Percentiles rank a stretch among this genome's conserved stretches.
Evolutionary conservation across 257 asterid species (phyloP).

Genomic region (Coffea canephora): DNA sequence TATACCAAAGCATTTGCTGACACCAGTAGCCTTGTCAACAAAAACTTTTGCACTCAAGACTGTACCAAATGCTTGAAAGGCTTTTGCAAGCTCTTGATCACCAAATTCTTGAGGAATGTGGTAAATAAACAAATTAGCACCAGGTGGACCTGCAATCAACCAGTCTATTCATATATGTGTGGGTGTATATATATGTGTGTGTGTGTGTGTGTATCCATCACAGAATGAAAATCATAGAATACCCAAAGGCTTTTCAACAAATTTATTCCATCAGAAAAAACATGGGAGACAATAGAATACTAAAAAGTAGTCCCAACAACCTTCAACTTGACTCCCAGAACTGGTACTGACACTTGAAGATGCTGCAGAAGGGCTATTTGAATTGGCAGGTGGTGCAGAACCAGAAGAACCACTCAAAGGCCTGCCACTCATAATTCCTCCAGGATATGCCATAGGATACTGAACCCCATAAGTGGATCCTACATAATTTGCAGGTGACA

Average conservation of each 20-base stretch:
- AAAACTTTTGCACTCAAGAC: conserved; percentile 91
- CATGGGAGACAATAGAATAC: conserved; percentile 13
- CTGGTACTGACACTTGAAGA: conserved; percentile 77
- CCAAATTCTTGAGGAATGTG: conserved; percentile 96
- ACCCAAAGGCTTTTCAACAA: not conserved
- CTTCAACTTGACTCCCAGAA: conserved; percentile 83
- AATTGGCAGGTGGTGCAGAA: conserved; percentile 52
- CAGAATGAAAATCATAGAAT: not conserved
- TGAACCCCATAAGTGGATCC: conserved; percentile 76
- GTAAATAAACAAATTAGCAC: conserved; percentile 90
- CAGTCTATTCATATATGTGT: not conserved
- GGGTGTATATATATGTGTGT: too few species aligned
- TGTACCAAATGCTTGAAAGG: conserved; percentile 80
- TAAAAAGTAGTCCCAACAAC: conserved; percentile 35
- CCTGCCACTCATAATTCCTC: conserved; percentile 51
- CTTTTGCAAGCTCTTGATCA: conserved; percentile 80
- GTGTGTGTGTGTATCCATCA: too few species aligned
- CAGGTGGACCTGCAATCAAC: conserved; percentile 74
- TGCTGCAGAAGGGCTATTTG: conserved; percentile 71
- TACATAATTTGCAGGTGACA: conserved; percentile 55
- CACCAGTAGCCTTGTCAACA: conserved; percentile 82
- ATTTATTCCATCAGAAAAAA: not conserved
- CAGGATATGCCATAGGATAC: conserved; percentile 63
- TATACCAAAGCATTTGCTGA: conserved; percentile 95
- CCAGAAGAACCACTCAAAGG: conserved; percentile 54